Percentiles rank a stretch among this genome's conserved stretches.
These are phyloP conservation scores for Aspergillus nidulans DNA, from an alignment of 495 filamentous ascomycete genomes.

Conservation along the genomic window DNA sequence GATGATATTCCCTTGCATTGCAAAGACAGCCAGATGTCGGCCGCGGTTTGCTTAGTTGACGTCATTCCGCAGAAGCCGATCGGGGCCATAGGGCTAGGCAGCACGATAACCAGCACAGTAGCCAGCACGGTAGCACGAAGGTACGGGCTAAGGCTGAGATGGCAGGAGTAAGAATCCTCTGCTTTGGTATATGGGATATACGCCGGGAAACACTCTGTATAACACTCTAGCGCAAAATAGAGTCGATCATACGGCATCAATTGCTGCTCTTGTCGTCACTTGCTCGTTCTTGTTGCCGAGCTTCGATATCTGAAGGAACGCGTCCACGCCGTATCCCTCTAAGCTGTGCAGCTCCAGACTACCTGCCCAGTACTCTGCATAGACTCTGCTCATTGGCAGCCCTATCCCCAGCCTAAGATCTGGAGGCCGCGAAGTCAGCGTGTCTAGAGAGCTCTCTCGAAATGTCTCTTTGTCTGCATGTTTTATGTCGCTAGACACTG, in stretches of 20 bases:
- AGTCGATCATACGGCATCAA: slow-evolving; percentile 74
- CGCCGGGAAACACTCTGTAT: background rate
- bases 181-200: background rate
- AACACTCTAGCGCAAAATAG: background rate
- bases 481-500: slow-evolving; percentile 30
- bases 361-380: slow-evolving; percentile 98
- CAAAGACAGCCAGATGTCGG: background rate
- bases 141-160: background rate
- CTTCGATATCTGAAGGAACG: slow-evolving; percentile 94
- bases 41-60: slow-evolving; percentile 9
- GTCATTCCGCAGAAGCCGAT: slow-evolving; percentile 12
- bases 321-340: slow-evolving; percentile 97
- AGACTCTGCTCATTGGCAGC: slow-evolving; percentile 87
- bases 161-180: background rate
- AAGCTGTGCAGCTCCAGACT: slow-evolving; percentile 87
- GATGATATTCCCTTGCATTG: background rate
- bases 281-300: slow-evolving; percentile 99
- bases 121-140: background rate
- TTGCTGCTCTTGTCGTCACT: slow-evolving; percentile 77
- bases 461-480: slow-evolving; percentile 28
- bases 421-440: slow-evolving; percentile 74
- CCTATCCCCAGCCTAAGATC: slow-evolving; percentile 91
- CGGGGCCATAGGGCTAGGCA: background rate
- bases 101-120: background rate
- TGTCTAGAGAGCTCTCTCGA: slow-evolving; percentile 64